Evolutionary conservation across 169 alveolate genomes (phyloP), one percentile per base, ranked within the genome.

Genomic region (Plasmodium blacklocki): DNA sequence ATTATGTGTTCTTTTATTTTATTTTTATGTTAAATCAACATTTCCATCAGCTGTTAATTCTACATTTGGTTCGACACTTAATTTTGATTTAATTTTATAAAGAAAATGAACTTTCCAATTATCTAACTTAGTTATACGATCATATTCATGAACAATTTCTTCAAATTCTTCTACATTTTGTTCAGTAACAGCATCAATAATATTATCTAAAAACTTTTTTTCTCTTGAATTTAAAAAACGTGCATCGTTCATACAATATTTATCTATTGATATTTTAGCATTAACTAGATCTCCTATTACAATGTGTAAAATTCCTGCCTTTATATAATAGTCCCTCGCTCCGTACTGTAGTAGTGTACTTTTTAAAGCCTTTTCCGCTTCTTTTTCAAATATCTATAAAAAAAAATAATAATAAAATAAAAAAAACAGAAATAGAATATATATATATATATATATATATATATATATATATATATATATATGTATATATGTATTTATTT

Each of bases 231-330:
- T 76, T 63, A 66, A 64, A 76, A 76, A 76, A 23, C 89, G 76
- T 14, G 89, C 71, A 58, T 76, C 89, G 23, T 63, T 76, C 76
- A 52, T 64, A 32, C 78, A 64, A 52, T 76, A 76, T 12, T 76
- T 76, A 32, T 75, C 89, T 19, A 88, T 87, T 6, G 93, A 29
- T 26, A 78, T 87, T 67, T 66, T 70, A 21, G 85, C 93, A 60
- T 75, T 71, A 58, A 88, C 85, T 47, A 85, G n/a, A 58, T 73
- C 92, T 9, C 88, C 88, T n/a, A 68, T 60, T 9, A 75, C 92
- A 9, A 88, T 18, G 39, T 88, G 93, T 18, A 89, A 70, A 21
- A 89, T 89, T 73, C 91, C 93, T 63, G 93, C 93, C 67, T 89
- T 89, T 67, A 89, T 70, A 64, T 83, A 89, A 70, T 80, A 80